A percentile compares a stretch with the other conserved stretches of the same genome.
phyloP scores from a whole-genome alignment of 1,139 yeast genomes.

The Blastobotrys capitulatus region DNA sequence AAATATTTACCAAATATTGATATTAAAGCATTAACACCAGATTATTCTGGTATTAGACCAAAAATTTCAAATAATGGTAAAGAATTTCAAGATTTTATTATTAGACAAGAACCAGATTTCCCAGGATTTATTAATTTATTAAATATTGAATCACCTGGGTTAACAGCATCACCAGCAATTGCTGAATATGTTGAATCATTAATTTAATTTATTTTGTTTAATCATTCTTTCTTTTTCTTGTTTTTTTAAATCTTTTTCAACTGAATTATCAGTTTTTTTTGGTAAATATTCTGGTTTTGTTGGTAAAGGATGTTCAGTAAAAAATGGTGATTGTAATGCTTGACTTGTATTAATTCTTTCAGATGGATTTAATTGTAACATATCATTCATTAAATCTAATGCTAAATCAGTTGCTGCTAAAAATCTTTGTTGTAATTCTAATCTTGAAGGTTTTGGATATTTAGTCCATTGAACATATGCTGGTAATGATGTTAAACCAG shows the following conservation, averaged over 20 bases:
- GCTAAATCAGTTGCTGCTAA: slow-evolving; percentile 91
- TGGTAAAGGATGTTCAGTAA: slow-evolving; percentile 70
- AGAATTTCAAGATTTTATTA: slow-evolving; percentile 65
- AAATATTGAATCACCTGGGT: slow-evolving; percentile 89
- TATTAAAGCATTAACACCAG: slow-evolving; percentile 49
- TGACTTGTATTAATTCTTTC: slow-evolving; percentile 60
- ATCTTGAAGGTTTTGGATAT: slow-evolving; percentile 80
- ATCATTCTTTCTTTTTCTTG: slow-evolving; percentile 25
- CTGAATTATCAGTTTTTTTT: slow-evolving; percentile 33
- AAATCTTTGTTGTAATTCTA: slow-evolving; percentile 75
- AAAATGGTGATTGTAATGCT: slow-evolving; percentile 65
- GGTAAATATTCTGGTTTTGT: slow-evolving; percentile 70
- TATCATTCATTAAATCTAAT: slow-evolving; percentile 62
- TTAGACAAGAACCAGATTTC: slow-evolving; percentile 57
- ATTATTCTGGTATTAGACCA: slow-evolving; percentile 81
- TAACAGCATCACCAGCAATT: slow-evolving; percentile 76
- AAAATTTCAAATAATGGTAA: slow-evolving; percentile 48
- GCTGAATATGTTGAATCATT: slow-evolving; percentile 60
- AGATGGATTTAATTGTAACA: slow-evolving; percentile 77
- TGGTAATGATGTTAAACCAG: slow-evolving; percentile 76
- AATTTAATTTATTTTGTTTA: slow-evolving; percentile 23
- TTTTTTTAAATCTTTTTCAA: slow-evolving; percentile 21
- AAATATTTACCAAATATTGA: slow-evolving; percentile 60
- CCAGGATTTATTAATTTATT: slow-evolving; percentile 76
- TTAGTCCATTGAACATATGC: slow-evolving; percentile 43